Evolutionary conservation across 345 rosid species (phyloP), one percentile per base, ranked within the genome.

Genomic region (Eucalyptus erythrocorys): DNA sequence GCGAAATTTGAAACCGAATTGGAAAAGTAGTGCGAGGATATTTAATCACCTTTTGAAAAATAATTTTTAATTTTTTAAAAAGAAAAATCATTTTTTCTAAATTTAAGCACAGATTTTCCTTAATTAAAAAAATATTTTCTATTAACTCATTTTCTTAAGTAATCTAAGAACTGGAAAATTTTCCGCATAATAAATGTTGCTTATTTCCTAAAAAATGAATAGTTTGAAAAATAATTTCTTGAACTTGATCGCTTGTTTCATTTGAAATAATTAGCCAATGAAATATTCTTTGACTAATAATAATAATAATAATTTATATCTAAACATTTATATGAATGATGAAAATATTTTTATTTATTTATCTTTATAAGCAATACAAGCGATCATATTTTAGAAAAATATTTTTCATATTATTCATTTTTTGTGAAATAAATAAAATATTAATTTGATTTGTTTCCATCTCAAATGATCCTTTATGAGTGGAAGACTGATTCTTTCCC

Each of bases 241-340:
- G 16, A 68, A 71, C 34, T 8, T 17, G 26, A 1, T 71, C 4
- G 2, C 11, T 71, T 37, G 0, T 34, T 8, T 34, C 12, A 5
- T 19, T 68, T 8, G 12, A 68, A 32, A 68, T 68, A 32, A 68
- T 68, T 9, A 68, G 6, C 16, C 1, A 32, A 68, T 66, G 9
- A 4, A 66, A 66, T 8, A 32, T 7, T 57, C 1, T 66, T 66
- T 66, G 2, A 32, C 3, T 66, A 32, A 17, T 0, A 0, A 34
- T 3, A 32, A 17, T 0, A 0, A 34, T 3, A 68, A 68, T 5
- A 71, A 19, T 71, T 71, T 71, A 34, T 71, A 0, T 34, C 13
- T 34, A 71, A 3, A 71, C 4, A 37, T 71, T 71, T 37, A 1
- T 24, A 0, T 71, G 37, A 7, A 64, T 71, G 43, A 34, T 5